Evolutionary conservation across 106 monocot species (phyloP).

Genomic region (Dactylorhiza incarnata): DNA sequence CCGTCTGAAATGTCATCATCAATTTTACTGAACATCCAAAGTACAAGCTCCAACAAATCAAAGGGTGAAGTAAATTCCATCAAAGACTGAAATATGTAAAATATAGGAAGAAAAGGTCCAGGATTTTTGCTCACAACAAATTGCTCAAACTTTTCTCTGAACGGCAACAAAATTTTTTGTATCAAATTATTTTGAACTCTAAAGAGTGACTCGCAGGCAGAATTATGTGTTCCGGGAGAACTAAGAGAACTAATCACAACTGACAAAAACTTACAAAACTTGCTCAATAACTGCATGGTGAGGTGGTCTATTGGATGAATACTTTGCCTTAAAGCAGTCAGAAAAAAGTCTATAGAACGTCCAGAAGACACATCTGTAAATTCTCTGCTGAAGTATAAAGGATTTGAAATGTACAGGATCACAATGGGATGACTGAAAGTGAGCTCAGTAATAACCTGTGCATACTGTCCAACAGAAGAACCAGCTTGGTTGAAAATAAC

Average conservation of each 20-base stretch:
- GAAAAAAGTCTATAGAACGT: conserved; percentile 17
- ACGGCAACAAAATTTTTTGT: conserved; percentile 21
- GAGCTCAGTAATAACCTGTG: conserved; percentile 39
- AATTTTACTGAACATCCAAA: conserved; percentile 54
- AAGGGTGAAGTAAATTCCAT: conserved; percentile 55
- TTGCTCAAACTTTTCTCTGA: conserved; percentile 43
- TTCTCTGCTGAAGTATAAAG: conserved; percentile 21
- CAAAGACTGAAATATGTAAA: conserved; percentile 40
- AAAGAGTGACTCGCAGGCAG: conserved; percentile 18
- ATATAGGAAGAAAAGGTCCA: conserved; percentile 34
- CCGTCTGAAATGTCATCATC: conserved; percentile 16
- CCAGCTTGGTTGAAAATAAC: conserved; percentile 3
- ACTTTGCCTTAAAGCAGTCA: conserved; percentile 22
- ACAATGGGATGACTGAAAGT: conserved; percentile 68
- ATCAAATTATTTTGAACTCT: conserved; percentile 29
- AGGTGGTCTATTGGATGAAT: conserved; percentile 36
- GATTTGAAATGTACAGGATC: conserved; percentile 26
- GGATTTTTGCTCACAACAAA: conserved; percentile 27
- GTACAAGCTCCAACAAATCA: conserved; percentile 51
- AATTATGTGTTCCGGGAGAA: conserved; percentile 13
- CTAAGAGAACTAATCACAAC: conserved; percentile 3
- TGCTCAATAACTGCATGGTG: conserved; percentile 41
- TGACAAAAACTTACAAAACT: conserved; percentile 28
- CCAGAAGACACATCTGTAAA: conserved; percentile 13
- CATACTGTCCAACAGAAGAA: conserved; percentile 14